Conservation (phyloP, 1,284 basidiomycete genomes). For the Marasmius sp. region DNA sequence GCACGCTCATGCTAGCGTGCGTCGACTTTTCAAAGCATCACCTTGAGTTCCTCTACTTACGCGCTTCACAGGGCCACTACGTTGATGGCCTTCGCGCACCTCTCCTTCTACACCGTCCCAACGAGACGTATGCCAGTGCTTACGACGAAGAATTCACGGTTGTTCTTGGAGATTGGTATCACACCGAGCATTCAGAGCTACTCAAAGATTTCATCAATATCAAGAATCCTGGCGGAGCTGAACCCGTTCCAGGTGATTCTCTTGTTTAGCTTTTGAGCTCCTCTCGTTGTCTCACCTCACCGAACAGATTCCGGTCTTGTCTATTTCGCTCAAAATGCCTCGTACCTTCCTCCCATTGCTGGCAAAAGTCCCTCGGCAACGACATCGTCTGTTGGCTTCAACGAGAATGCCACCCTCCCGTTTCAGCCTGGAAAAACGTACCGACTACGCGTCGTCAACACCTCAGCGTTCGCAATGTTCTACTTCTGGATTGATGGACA, state of each 20-base stretch:
- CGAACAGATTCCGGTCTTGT: slow-evolving; percentile 73
- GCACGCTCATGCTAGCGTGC: slow-evolving; percentile 68
- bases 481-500: slow-evolving; percentile 92
- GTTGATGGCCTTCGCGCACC: slow-evolving; percentile 84
- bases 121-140: slow-evolving; percentile 47
- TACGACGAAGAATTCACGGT: slow-evolving; percentile 95
- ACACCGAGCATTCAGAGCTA: slow-evolving; percentile 68
- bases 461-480: slow-evolving; percentile 70
- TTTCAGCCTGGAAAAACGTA: slow-evolving; percentile 85
- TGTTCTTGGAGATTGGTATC: slow-evolving; percentile 85
- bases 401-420: slow-evolving; percentile 83
- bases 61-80: slow-evolving; percentile 65
- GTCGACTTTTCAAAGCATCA: slow-evolving; percentile 24
- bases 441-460: slow-evolving; percentile 79
- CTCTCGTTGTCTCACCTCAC: background rate
- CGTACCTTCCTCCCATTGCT: slow-evolving; percentile 64
- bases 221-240: slow-evolving; percentile 79
- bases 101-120: slow-evolving; percentile 68
- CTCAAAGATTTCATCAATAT: slow-evolving; percentile 74
- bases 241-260: slow-evolving; percentile 76
- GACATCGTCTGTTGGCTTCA: slow-evolving; percentile 70
- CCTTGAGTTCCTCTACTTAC: background rate
- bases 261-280: background rate
- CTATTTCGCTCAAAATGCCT: slow-evolving; percentile 78
- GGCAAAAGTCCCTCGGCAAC: slow-evolving; percentile 46